phyloP scores from a whole-genome alignment of 2,329 filamentous ascomycete species.

The Calonectria leucothoes region DNA sequence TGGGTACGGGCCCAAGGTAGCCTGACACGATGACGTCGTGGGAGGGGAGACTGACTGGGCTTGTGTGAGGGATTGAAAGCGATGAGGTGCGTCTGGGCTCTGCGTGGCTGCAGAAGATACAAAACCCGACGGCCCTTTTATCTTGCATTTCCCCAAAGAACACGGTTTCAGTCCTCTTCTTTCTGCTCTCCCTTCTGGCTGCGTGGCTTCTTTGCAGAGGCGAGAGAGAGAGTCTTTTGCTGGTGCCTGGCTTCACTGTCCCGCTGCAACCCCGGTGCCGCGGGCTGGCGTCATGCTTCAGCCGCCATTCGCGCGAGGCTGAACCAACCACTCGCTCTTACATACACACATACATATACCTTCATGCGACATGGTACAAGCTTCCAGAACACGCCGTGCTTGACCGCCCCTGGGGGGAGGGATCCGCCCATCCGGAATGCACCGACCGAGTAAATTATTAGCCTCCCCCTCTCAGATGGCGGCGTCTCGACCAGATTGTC shows the following conservation, averaged over 20 bases:
- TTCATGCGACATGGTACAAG: background rate
- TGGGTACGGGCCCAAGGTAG: background rate
- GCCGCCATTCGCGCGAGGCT: constrained; percentile 13
- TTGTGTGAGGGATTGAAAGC: background rate
- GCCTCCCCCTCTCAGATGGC: background rate
- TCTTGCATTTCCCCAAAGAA: background rate
- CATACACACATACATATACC: too few species aligned
- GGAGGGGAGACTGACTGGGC: too few species aligned
- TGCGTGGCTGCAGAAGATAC: background rate
- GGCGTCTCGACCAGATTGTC: background rate
- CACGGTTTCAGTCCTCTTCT: constrained; percentile 13
- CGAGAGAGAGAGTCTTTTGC: too few species aligned
- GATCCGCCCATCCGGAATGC: background rate
- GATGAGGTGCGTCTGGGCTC: background rate
- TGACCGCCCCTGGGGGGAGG: background rate
- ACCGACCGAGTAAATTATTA: background rate
- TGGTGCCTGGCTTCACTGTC: background rate
- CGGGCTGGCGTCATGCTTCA: background rate
- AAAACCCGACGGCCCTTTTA: background rate
- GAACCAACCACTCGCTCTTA: background rate
- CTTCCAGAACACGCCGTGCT: background rate
- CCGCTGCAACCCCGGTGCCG: background rate
- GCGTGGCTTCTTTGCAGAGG: background rate
- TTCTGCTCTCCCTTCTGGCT: background rate
- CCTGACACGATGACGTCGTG: constrained; percentile 5